phyloP scores from a whole-genome alignment of 768 basidiomycete genomes.

The Boletus vermiculosoides region DNA sequence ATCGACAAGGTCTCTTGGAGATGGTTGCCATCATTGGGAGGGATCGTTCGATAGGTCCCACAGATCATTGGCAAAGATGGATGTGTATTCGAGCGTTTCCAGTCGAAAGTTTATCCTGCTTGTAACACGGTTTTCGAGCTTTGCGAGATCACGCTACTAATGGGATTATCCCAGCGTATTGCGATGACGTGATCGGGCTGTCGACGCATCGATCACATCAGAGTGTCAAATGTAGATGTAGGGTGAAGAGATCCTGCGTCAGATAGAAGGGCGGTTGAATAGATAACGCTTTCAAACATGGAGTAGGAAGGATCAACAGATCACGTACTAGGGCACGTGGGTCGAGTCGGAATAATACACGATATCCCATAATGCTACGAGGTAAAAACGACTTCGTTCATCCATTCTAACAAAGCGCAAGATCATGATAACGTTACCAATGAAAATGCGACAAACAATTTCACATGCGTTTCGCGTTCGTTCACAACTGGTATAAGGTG shows the following conservation, averaged over 20 bases:
- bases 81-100: neutral
- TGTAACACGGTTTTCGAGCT: neutral
- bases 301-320: neutral
- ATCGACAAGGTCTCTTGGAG: neutral
- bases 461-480: neutral
- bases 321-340: constrained; percentile 9
- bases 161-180: neutral
- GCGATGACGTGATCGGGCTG: constrained; percentile 5
- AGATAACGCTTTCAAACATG: neutral
- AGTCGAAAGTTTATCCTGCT: neutral
- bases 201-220: constrained; percentile 4
- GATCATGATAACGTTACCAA: neutral
- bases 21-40: neutral
- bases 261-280: constrained; percentile 1
- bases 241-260: constrained; percentile 3
- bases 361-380: neutral
- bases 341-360: neutral
- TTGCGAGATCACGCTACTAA: neutral
- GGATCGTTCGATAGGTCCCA: no score
- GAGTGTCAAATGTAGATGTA: neutral
- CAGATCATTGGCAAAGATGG: neutral
- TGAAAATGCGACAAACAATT: neutral
- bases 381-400: neutral
- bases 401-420: neutral
- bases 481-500: constrained; percentile 33